Base-by-base conservation (phyloP, 805 yeast species). In the Cyberlindnera galapagoensis region DNA sequence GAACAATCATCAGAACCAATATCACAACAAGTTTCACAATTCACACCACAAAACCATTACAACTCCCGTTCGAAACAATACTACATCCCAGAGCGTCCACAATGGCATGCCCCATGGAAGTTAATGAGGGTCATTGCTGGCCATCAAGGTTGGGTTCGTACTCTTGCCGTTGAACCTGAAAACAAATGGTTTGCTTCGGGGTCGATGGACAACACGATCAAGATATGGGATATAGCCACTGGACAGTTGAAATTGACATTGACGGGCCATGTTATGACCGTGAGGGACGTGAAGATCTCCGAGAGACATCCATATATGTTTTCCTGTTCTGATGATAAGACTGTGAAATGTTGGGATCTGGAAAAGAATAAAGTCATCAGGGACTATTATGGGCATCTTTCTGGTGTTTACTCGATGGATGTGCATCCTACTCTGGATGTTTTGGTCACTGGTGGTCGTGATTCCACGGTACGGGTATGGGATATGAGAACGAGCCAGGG, bases 161-260 rank as follows among this genome's bases (percentile, higher is more conserved):
- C 84, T n/a, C 62, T 87, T 3, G 68, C 80, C 7, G 71, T 83
- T 13, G 97, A 92, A 39, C 95, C 95, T 1, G 80, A 80, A 20
- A 87, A 87, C 53, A 72, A 78, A 43, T 92, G 92, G 85, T 90
- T 85, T 59, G 94, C 80, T 7, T 79, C 96, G 0, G 99, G 97
- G 0, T 78, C 94, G 4, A 73, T 81, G 5, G 99, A 92, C 51
- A 65, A 85, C 3, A 83, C 94, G 0, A 83, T 92, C 41, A 88
- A 88, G 46, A 66, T 90, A 3, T 92, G 98, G 97, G 92, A 87
- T 51, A 56, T 87, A 32, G 92, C 85, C 0, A 61, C 76, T 5
- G 81, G 85, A 9, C 60, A 65, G 31, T 58, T 87, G 40, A 77
- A 74, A 49, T 65, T 90, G 5, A 80, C 96, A 0, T 61, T 92